Conservation (phyloP, 129 eudicot genomes). For the Smallanthus sonchifolius region DNA sequence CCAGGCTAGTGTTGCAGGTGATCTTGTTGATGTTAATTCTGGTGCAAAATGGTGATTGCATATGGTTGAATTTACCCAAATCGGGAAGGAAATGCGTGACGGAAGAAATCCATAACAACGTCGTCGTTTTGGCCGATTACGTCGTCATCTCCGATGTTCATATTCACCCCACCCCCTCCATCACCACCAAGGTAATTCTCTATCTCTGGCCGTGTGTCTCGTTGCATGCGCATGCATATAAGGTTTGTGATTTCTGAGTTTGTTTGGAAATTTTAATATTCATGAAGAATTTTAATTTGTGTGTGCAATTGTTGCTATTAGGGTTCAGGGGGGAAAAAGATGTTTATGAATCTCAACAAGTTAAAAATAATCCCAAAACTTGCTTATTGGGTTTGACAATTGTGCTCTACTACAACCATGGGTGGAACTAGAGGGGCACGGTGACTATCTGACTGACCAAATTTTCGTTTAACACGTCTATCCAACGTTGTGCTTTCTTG, state of each 20-base stretch:
- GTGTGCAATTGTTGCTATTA: not conserved
- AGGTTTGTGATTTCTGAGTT: slow-evolving; percentile 9
- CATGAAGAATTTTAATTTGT: not conserved
- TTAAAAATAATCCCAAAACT: not conserved
- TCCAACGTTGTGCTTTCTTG: too few relatives aligned
- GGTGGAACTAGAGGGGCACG: too few relatives aligned
- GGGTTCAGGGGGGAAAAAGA: not conserved
- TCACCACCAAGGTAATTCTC: slow-evolving; percentile 62
- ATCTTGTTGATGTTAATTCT: slow-evolving; percentile 25
- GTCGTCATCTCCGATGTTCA: slow-evolving; percentile 79
- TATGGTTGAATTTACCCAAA: slow-evolving; percentile 71
- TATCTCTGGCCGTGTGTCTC: not conserved
- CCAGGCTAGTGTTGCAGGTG: slow-evolving; percentile 7
- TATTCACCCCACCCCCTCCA: slow-evolving; percentile 57
- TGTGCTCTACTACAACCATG: not conserved
- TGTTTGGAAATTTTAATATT: not conserved
- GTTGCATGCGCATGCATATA: not conserved
- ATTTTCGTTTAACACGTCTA: too few relatives aligned
- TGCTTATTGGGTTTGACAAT: not conserved
- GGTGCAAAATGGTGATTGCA: slow-evolving; percentile 34
- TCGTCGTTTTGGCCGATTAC: slow-evolving; percentile 87
- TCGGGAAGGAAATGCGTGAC: slow-evolving; percentile 84
- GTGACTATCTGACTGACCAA: too few relatives aligned
- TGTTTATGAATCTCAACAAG: not conserved
- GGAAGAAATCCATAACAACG: slow-evolving; percentile 86